Evolutionary conservation across 129 eudicot species (phyloP), one percentile per base, ranked within the genome.

Genomic region (Flaveria robusta): DNA sequence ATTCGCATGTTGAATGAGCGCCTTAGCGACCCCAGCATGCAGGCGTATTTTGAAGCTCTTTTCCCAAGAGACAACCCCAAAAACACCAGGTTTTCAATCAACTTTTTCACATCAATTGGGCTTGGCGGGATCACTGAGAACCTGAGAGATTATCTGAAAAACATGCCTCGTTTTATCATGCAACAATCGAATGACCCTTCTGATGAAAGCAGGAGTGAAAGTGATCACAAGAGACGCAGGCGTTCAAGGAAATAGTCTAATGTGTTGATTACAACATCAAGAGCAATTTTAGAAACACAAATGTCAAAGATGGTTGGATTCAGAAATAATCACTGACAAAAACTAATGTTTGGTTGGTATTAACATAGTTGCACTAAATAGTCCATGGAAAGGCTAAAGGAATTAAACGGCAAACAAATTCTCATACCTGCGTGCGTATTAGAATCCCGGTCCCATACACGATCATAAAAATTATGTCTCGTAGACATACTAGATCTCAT

Each of bases 81-180:
- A 46, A 93, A 93, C 78, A 88, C 97, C 0, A 77, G 98, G 19
- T 93, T 93, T 76, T 82, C 98, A 0, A 93, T 93, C 66, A 93
- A 93, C 77, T 93, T 93, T 65, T 91, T 93, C 76, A 93, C 98
- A 3, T 93, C 98, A 0, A 93, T 93, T 52, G 98, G 98, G 70
- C 87, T 93, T 4, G 98, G 97, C 78, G 98, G 98, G 45, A 90
- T 93, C 27, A 93, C 97, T 3, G 98, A 93, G 70, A 93, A 88
- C 78, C 55, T 93, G 68, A 84, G 97, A 50, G 98, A 93, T 74
- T 90, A 91, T 68, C 66, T 93, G 56, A 91, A 93, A 87, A 90
- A 93, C 77, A 91, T 93, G 98, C 98, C 98, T 7, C 86, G 98
- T 22, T 86, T 93, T 18, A 93, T 93, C 65, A 93, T 93, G 98